Conservation (phyloP, 23 red algal genomes). For the Gracilaria vermiculophylla region DNA sequence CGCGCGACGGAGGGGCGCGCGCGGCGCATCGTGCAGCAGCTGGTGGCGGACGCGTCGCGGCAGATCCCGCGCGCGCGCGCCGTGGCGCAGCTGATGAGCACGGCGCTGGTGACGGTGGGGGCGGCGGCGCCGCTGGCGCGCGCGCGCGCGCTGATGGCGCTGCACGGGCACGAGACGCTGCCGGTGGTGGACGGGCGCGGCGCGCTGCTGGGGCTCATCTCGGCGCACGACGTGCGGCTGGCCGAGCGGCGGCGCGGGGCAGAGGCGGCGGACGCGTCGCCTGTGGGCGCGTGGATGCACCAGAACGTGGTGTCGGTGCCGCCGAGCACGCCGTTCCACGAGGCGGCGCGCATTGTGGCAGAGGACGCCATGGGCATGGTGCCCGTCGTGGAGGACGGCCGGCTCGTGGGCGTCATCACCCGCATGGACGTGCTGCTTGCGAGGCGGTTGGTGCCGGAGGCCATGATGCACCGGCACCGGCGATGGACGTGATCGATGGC, state of each 20-base stretch:
- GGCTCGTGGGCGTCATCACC: slow-evolving; percentile 51
- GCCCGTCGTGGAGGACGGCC: slow-evolving; percentile 41
- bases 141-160: slow-evolving; percentile 28
- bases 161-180: slow-evolving; percentile 48
- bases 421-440: slow-evolving; percentile 72
- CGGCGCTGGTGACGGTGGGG: slow-evolving; percentile 33
- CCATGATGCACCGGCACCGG: not conserved
- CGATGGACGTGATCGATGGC: slow-evolving; percentile 14
- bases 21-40: not conserved
- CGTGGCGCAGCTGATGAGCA: slow-evolving; percentile 70
- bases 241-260: slow-evolving; percentile 39
- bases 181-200: slow-evolving; percentile 43
- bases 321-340: slow-evolving; percentile 60
- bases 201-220: slow-evolving; percentile 53
- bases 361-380: slow-evolving; percentile 51
- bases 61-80: slow-evolving; percentile 48
- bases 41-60: slow-evolving; percentile 18
- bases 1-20: slow-evolving; percentile 47
- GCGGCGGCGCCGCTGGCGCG: slow-evolving; percentile 5
- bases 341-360: slow-evolving; percentile 51
- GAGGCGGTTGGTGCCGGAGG: slow-evolving; percentile 44
- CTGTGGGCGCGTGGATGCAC: slow-evolving; percentile 68
- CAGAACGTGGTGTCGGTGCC: slow-evolving; percentile 40
- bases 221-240: slow-evolving; percentile 35
- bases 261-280: not conserved